Evolutionary conservation across 2,329 filamentous ascomycete genomes (phyloP), one percentile per base, ranked within the genome.

Genomic region (Sporothrix curviconia): DNA sequence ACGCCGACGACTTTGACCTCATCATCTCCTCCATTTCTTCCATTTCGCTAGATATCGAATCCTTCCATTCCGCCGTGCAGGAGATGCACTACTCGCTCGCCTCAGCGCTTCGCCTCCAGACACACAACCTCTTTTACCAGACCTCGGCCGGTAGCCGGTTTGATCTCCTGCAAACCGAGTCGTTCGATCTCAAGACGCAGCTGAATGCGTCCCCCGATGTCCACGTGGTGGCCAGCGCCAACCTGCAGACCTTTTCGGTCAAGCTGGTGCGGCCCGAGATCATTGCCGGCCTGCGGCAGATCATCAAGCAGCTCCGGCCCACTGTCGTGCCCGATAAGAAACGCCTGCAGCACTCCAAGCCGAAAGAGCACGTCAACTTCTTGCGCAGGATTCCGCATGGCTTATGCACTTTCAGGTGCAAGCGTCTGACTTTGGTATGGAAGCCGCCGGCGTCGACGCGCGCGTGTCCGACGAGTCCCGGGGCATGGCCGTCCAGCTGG

Each of bases 11-110:
- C 63, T 97, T 94, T 64, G 94, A 99, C 67, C 79, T 99, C 30
- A 87, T 99, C 44, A 96, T 99, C 49, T 96, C 90, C 1, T 94
- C 91, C 2, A 90, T 96, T 11, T 97, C 95, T 0, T 96, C 92
- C 0, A 84, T 97, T 37, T 95, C 92, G 0, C 75, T 97, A 22
- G 94, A 99, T 66, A 80, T 95, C 49, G 94, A 99, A 67, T 96
- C 94, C 0, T 96, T 91, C n/a, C 94, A 99, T 72, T 94, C 90
- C 3, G 78, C 87, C 0, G 83, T 90, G 36, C 89, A 89, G 58
- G 88, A 95, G 34, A 75, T 91, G 3, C 89, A 96, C 67, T 99
- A 99, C 71, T 90, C 89, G 5, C 75, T 99, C 1, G 84, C 85
- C 14, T 90, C 91, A 0, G 87, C 89, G 3, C 84, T 95, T 68